Conservation (phyloP, 257 asterid species). For the Thymus mandschuricus region DNA sequence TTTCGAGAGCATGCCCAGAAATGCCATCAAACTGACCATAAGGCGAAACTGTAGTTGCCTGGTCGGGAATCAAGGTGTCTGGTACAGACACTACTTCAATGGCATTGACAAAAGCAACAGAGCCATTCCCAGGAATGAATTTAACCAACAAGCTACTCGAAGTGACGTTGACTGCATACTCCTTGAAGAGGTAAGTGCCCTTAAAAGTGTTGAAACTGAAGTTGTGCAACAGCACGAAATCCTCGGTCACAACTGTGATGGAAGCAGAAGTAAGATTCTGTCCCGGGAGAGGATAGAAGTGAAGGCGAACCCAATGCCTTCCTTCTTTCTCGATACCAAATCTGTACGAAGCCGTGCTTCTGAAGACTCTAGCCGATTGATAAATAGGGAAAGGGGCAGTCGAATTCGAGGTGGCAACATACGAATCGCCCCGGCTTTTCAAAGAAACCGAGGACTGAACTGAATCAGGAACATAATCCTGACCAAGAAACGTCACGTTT, state of each 20-base stretch:
- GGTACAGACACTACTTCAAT: constrained; percentile 75
- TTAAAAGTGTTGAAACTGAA: constrained; percentile 51
- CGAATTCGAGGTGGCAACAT: constrained; percentile 52
- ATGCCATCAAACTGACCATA: constrained; percentile 46
- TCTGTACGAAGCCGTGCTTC: constrained; percentile 54
- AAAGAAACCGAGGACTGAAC: constrained; percentile 47
- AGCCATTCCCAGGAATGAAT: constrained; percentile 55
- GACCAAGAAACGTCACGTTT: constrained; percentile 59
- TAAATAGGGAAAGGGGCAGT: constrained; percentile 64
- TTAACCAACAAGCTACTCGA: constrained; percentile 48
- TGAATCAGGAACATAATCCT: constrained; percentile 57
- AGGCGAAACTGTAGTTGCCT: constrained; percentile 45
- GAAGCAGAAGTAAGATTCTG: constrained; percentile 58
- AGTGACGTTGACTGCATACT: constrained; percentile 65
- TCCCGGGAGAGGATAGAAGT: constrained; percentile 60
- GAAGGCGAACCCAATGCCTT: constrained; percentile 76
- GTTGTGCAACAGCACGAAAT: constrained; percentile 63
- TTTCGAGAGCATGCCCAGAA: constrained; percentile 56
- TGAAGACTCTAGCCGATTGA: constrained; percentile 60
- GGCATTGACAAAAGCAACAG: constrained; percentile 72
- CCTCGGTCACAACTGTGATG: constrained; percentile 62
- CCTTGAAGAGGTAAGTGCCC: constrained; percentile 60
- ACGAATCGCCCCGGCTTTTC: constrained; percentile 48
- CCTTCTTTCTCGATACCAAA: constrained; percentile 52
- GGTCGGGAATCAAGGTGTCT: constrained; percentile 54